A percentile compares a stretch with the other conserved stretches of the same genome.
These are phyloP conservation scores for Phytomonas sp. DNA, from an alignment of 208 protist genomes.

Conservation along the genomic window DNA sequence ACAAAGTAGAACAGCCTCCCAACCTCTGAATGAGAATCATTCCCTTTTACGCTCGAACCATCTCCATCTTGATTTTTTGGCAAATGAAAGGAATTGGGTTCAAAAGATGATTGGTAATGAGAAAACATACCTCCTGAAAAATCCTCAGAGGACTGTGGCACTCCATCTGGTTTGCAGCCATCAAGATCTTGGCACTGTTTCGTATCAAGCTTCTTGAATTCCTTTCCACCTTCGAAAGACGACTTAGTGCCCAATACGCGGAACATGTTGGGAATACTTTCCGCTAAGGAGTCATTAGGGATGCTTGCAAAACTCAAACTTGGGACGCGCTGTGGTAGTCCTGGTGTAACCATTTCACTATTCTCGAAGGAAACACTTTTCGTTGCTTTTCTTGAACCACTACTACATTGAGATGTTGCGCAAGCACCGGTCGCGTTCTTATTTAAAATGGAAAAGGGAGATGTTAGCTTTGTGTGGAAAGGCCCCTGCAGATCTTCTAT, in stretches of 20 bases:
- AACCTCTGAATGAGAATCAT: not conserved
- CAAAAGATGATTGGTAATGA: not conserved
- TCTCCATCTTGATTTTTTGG: not conserved
- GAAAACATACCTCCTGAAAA: not conserved
- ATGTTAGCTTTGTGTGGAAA: not conserved
- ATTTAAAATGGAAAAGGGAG: not conserved
- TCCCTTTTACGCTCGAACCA: not conserved
- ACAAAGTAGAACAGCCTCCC: constrained; percentile 29
- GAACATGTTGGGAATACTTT: not conserved
- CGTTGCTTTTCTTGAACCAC: not conserved
- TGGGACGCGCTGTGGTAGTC: not conserved
- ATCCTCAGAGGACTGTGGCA: not conserved
- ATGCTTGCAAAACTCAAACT: constrained; percentile 1
- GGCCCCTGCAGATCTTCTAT: not conserved
- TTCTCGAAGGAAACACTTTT: constrained; percentile 1
- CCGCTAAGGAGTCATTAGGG: not conserved
- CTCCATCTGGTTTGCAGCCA: not conserved
- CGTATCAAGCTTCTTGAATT: not conserved
- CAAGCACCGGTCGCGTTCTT: not conserved
- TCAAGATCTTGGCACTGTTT: not conserved
- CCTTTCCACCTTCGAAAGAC: not conserved
- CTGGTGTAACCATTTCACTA: not conserved
- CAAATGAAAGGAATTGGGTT: not conserved
- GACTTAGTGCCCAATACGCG: not conserved
- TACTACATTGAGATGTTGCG: not conserved